Conservation (phyloP, 2,329 filamentous ascomycete species). For the Berkeleyomyces basicola region DNA sequence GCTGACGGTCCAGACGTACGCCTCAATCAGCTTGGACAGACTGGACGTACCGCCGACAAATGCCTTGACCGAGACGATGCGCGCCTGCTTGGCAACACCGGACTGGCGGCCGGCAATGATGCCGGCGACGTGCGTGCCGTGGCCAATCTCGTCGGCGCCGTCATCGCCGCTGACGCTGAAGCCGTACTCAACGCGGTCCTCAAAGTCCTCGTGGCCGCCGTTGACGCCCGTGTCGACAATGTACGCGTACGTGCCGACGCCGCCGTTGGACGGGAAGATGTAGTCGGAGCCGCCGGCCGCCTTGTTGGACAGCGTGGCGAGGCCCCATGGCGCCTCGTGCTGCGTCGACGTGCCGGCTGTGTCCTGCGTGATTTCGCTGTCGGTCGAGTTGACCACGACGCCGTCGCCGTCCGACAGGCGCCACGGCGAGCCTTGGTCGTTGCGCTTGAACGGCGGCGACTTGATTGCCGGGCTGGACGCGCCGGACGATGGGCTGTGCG, state of each 20-base stretch:
- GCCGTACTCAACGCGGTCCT: conserved; percentile 15
- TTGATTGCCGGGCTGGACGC: neutral
- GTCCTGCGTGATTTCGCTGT: neutral
- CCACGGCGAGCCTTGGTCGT: conserved; percentile 5
- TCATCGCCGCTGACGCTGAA: conserved; percentile 18
- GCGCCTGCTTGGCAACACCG: conserved; percentile 26
- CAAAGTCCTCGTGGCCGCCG: conserved; percentile 16
- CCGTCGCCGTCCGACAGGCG: conserved; percentile 7
- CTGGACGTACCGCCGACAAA: conserved; percentile 21
- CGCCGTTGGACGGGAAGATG: conserved; percentile 15
- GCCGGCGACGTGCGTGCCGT: conserved; percentile 26
- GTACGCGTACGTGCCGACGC: conserved; percentile 17
- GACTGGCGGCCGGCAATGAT: conserved; percentile 16
- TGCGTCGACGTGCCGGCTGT: conserved; percentile 44
- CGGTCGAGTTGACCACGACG: neutral
- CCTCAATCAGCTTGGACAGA: conserved; percentile 19
- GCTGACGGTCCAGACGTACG: conserved; percentile 22
- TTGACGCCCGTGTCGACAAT: conserved; percentile 19
- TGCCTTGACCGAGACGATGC: conserved; percentile 31
- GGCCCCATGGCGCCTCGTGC: conserved; percentile 20
- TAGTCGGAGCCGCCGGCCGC: conserved; percentile 15
- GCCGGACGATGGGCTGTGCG: neutral
- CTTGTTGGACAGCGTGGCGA: conserved; percentile 21
- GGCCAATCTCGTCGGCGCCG: conserved; percentile 22
- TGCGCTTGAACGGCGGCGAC: neutral